Conservation (phyloP, 2,329 filamentous ascomycete genomes). For the Phialemoniopsis sp. region DNA sequence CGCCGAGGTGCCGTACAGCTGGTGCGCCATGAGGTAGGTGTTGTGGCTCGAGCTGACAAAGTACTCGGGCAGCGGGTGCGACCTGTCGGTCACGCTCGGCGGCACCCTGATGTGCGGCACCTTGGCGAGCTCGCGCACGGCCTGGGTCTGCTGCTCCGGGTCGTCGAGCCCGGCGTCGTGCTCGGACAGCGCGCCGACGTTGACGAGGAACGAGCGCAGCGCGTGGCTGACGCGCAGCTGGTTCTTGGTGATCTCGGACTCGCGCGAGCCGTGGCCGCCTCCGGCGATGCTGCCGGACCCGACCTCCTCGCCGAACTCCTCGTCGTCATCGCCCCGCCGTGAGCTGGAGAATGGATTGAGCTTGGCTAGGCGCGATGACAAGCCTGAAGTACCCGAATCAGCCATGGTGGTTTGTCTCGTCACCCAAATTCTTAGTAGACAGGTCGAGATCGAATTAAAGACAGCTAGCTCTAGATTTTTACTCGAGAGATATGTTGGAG, state of each 20-base stretch:
- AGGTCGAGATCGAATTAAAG: too few species aligned
- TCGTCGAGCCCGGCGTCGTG: slow-evolving; percentile 41
- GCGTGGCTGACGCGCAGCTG: slow-evolving; percentile 56
- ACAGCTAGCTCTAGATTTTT: too few species aligned
- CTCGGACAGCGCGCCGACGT: slow-evolving; percentile 44
- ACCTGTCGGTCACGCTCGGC: slow-evolving; percentile 47
- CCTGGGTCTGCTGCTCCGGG: slow-evolving; percentile 33
- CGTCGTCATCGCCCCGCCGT: slow-evolving; percentile 27
- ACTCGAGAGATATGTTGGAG: too few species aligned
- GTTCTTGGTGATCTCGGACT: slow-evolving; percentile 41
- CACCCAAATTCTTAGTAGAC: too few species aligned
- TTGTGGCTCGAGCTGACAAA: slow-evolving; percentile 72
- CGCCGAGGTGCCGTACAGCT: slow-evolving; percentile 61
- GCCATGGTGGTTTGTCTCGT: too few species aligned
- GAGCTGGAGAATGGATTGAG: slow-evolving; percentile 32
- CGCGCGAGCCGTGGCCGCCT: slow-evolving; percentile 51
- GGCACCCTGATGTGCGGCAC: slow-evolving; percentile 57
- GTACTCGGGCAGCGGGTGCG: slow-evolving; percentile 62
- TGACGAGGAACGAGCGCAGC: slow-evolving; percentile 49
- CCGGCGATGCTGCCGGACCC: slow-evolving; percentile 49
- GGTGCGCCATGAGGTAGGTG: slow-evolving; percentile 67
- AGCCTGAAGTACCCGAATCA: too few species aligned
- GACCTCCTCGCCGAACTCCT: slow-evolving; percentile 49
- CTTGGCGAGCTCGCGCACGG: slow-evolving; percentile 47
- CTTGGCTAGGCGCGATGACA: too few species aligned